Conservation (phyloP, 257 asterid genomes). For the Cordia subcordata region DNA sequence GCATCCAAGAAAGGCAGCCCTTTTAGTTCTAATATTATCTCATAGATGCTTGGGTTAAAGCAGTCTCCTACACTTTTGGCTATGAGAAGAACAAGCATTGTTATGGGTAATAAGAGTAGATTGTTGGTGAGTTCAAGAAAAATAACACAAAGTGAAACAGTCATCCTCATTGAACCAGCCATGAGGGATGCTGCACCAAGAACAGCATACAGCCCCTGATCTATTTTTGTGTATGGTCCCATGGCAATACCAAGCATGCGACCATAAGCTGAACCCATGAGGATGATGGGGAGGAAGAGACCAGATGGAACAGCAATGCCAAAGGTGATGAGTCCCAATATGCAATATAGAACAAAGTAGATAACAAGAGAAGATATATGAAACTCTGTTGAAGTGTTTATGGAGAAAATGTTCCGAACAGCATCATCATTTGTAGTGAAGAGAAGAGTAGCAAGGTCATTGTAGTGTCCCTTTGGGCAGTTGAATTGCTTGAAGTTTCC, state of each 20-base stretch:
- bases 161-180: constrained; percentile 99
- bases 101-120: constrained; percentile 83
- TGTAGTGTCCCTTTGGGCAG: constrained; percentile 84
- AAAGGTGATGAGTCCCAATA: constrained; percentile 72
- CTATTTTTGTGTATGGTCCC: constrained; percentile 71
- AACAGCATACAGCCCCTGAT: constrained; percentile 77
- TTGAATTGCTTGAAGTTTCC: constrained; percentile 86
- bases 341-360: constrained; percentile 61
- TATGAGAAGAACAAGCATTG: constrained; percentile 75
- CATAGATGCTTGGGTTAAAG: constrained; percentile 94
- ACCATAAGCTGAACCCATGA: constrained; percentile 90
- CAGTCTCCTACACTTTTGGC: constrained; percentile 88
- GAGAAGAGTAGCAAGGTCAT: constrained; percentile 81
- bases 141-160: constrained; percentile 85
- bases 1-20: constrained; percentile 93
- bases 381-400: constrained; percentile 59
- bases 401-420: constrained; percentile 74
- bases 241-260: constrained; percentile 71
- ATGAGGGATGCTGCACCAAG: constrained; percentile 90
- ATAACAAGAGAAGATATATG: constrained; percentile 43
- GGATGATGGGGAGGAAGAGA: constrained; percentile 83
- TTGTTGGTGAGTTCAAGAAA: constrained; percentile 92
- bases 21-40: constrained; percentile 76
- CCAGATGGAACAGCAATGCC: constrained; percentile 96
- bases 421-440: constrained; percentile 77